phyloP scores from a whole-genome alignment of 768 basidiomycete genomes.

The Lactarius indigo region DNA sequence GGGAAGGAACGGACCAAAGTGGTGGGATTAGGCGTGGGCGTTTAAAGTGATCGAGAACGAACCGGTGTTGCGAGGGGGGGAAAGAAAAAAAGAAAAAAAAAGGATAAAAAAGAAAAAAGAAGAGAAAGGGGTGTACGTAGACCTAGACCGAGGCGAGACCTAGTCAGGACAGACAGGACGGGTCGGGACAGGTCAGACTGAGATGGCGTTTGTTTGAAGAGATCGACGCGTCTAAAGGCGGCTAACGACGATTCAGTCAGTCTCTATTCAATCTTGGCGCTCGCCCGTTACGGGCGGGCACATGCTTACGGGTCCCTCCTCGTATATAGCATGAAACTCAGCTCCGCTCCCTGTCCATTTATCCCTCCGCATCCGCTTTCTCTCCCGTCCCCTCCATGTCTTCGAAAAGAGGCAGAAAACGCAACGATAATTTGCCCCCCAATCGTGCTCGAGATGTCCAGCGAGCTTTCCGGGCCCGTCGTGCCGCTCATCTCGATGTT shows the following conservation, averaged over 20 bases:
- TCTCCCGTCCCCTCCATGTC: conserved; percentile 48
- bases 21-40: conserved; percentile 12
- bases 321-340: conserved; percentile 28
- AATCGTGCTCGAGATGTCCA: conserved; percentile 87
- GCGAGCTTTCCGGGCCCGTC: conserved; percentile 82
- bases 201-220: conserved; percentile 8
- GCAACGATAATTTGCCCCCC: conserved; percentile 75
- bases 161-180: conserved; percentile 1
- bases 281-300: conserved; percentile 28
- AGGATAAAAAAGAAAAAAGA: neutral
- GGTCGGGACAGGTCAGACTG: neutral
- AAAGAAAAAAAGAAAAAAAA: neutral
- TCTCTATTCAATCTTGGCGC: conserved; percentile 24
- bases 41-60: conserved; percentile 16
- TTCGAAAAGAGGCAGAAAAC: conserved; percentile 82
- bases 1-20: conserved; percentile 9
- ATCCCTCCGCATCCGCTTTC: conserved; percentile 32
- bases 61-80: conserved; percentile 18
- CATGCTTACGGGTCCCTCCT: conserved; percentile 36
- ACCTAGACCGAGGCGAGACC: conserved; percentile 4
- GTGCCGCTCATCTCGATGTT: conserved; percentile 84
- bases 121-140: neutral
- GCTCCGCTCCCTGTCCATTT: conserved; percentile 35
- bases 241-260: conserved; percentile 25
- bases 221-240: conserved; percentile 34